These are phyloP conservation scores for Xylaria sp. DNA, from an alignment of 2,329 filamentous ascomycete species.

Conservation along the genomic window DNA sequence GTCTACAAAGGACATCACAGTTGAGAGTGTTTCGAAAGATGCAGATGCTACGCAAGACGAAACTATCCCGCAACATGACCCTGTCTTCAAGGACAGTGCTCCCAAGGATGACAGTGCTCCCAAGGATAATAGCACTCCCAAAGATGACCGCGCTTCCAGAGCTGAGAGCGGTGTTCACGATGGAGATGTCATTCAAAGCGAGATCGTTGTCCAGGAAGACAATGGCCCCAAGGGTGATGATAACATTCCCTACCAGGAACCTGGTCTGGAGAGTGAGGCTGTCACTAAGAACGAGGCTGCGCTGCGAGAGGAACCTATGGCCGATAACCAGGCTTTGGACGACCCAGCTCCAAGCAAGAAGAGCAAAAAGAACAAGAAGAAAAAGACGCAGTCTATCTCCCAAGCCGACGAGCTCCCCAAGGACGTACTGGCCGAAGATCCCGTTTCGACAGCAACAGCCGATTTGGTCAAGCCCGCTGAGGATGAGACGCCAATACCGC, in stretches of 20 bases:
- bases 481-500: background rate
- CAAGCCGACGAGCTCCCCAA: constrained; percentile 5
- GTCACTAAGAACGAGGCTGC: background rate
- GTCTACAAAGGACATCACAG: background rate
- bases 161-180: background rate
- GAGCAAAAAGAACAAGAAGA: constrained; percentile 50
- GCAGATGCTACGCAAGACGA: background rate
- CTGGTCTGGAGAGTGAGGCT: background rate
- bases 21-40: constrained; percentile 5
- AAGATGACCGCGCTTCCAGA: background rate
- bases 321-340: constrained; percentile 20
- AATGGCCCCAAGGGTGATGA: background rate
- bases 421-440: constrained; percentile 6
- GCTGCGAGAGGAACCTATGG: constrained; percentile 1
- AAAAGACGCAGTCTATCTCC: constrained; percentile 40
- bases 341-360: constrained; percentile 30
- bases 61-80: background rate
- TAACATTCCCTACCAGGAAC: background rate
- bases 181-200: background rate
- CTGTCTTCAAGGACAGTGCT: background rate
- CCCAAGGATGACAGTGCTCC: background rate
- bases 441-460: background rate
- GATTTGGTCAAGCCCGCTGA: constrained; percentile 1
- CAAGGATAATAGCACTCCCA: too few species aligned
- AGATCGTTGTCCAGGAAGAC: background rate